Evolutionary conservation across 176 grass and related monocot genomes (phyloP), one percentile per base, ranked within the genome.

Genomic region (Eleusine coracana): DNA sequence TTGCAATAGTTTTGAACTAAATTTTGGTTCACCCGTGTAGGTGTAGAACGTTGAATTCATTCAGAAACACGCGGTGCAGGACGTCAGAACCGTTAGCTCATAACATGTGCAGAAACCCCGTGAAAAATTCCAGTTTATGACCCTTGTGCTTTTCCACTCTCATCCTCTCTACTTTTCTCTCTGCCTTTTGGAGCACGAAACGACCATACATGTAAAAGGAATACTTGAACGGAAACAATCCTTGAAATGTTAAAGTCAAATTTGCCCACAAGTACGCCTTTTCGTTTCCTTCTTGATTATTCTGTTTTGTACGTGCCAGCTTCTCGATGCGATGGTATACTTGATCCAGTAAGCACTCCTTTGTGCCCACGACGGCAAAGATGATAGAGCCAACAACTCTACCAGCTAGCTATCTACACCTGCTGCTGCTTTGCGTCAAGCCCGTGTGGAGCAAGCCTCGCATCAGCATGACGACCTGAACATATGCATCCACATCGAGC

Each of bases 401-500:
- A 28, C 25, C 37, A 31, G 29, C 23, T 50, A 31, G 29, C 23
- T 50, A 8, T 3, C 15, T 34, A 18, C 15, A 20, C 51, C 54
- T 2, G 17, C 49, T 55, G 15, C 49, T 51, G 49, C 45, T 8
- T 46, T 48, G 17, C 61, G 36, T 16, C 27, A 48, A 5, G 29
- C 25, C 21, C 5, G 55, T 18, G 21, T 29, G n/a, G 74, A 10
- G 37, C 71, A 12, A 62, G 13, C 13, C 9, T 75, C 17, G 14
- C 75, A 48, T 75, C 71, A 75, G 23, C 70, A 13, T 64, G 82
- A 65, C 41, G 82, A 56, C 60, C 7, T 60, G 50, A 1, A 13
- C 75, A 68, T 75, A 74, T 75, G 75, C 81, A 74, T 79, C 81
- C 69, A 60, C 69, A 42, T 80, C 81, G 20, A 14, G 28, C 28